Percentiles rank a stretch among this genome's conserved stretches.
phyloP scores from a whole-genome alignment of 768 basidiomycete species.

The Royoungia palumana region DNA sequence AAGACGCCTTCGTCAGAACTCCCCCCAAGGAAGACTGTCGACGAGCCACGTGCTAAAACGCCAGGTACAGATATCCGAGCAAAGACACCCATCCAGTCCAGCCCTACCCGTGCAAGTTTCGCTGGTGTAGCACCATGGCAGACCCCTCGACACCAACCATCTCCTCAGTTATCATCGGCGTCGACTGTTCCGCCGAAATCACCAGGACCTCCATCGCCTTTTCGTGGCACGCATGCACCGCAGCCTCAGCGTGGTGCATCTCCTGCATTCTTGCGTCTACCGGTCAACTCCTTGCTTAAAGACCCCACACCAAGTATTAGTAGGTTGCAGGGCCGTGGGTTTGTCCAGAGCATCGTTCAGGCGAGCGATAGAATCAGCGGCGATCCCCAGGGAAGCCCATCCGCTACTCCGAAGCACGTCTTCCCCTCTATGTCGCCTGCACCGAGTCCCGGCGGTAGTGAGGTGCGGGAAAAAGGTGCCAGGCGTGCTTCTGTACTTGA shows the following conservation, averaged over 20 bases:
- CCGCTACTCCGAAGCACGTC: conserved; percentile 23
- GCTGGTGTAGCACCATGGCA: conserved; percentile 20
- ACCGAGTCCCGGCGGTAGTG: conserved; percentile 32
- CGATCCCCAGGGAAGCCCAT: conserved; percentile 32
- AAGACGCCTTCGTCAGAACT: conserved; percentile 18
- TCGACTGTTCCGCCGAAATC: conserved; percentile 25
- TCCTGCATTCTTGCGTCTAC: conserved; percentile 53
- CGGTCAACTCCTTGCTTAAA: conserved; percentile 46
- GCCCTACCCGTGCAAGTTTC: conserved; percentile 14
- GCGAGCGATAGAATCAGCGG: conserved; percentile 53
- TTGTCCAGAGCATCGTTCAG: conserved; percentile 81
- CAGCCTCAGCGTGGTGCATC: conserved; percentile 45
- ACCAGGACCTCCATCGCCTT: conserved; percentile 36
- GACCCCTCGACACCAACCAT: conserved; percentile 26
- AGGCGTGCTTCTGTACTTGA: conserved; percentile 57
- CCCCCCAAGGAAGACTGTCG: conserved; percentile 8
- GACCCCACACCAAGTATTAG: conserved; percentile 82
- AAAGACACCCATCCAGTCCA: conserved; percentile 19
- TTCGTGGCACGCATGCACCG: conserved; percentile 40
- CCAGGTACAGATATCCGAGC: conserved; percentile 15
- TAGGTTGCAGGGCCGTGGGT: conserved; percentile 78
- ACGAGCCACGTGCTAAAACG: conserved; percentile 23
- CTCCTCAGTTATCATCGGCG: conserved; percentile 31
- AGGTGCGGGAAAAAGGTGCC: conserved; percentile 37
- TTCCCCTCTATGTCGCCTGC: conserved; percentile 28